Conservation (phyloP, 2,329 filamentous ascomycete genomes). For the Botryotinia convoluta region DNA sequence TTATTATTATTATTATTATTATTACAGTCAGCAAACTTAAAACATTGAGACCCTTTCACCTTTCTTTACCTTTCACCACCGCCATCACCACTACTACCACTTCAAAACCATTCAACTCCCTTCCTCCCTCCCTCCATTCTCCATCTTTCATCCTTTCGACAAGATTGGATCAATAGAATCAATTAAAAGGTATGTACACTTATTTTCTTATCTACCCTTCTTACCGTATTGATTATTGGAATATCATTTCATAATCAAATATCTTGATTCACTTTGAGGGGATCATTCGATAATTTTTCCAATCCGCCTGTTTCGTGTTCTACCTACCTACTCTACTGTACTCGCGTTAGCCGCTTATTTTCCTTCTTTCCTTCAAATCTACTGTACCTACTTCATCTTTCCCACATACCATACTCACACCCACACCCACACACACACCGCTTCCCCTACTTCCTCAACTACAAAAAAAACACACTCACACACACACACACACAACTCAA, state of each 20-base stretch:
- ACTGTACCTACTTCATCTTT: not conserved
- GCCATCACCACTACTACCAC: not conserved
- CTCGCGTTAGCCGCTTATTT: constrained; percentile 16
- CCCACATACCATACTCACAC: constrained; percentile 1
- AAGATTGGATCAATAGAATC: not conserved
- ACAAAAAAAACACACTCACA: not conserved
- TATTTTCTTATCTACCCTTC: not conserved
- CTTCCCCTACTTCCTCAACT: not conserved
- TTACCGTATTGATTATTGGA: not conserved
- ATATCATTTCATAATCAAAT: not conserved
- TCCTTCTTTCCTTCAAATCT: constrained; percentile 13
- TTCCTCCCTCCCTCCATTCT: not conserved
- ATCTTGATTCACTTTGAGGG: not conserved
- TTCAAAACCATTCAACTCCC: not conserved
- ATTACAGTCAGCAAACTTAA: constrained; percentile 12
- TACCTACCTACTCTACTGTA: not conserved
- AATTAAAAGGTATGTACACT: not conserved
- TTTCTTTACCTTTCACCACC: not conserved
- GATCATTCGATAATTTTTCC: not conserved
- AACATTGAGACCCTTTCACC: not conserved
- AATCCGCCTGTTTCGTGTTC: not conserved
- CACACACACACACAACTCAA: not conserved
- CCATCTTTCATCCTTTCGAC: not conserved
- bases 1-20: not conserved
- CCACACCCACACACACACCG: constrained; percentile 15